Percentiles rank a stretch among this genome's conserved stretches.
phyloP scores from a whole-genome alignment of 192 early-diverging fungal genomes.

The Helicostylum pulchrum region DNA sequence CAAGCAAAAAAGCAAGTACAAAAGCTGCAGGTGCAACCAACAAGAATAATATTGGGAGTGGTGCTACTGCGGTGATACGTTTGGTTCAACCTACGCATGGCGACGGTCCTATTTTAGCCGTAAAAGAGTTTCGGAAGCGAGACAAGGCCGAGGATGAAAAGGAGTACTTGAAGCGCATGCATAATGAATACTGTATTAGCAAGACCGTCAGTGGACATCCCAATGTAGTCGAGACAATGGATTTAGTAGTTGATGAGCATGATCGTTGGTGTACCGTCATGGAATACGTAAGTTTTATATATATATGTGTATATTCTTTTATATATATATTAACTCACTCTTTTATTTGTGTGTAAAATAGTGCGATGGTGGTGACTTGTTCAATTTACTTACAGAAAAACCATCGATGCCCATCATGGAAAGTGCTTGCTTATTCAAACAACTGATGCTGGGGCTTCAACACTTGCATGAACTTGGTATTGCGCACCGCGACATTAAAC shows the following conservation, averaged over 20 bases:
- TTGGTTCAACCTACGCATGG: slow-evolving; percentile 73
- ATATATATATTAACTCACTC: background rate
- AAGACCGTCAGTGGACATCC: slow-evolving; percentile 87
- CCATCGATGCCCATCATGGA: slow-evolving; percentile 76
- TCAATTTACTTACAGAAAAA: slow-evolving; percentile 70
- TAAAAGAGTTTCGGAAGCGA: slow-evolving; percentile 88
- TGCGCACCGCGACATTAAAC: slow-evolving; percentile 85
- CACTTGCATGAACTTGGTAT: slow-evolving; percentile 94
- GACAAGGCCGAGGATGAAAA: slow-evolving; percentile 86
- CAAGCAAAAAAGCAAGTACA: background rate
- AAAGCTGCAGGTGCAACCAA: slow-evolving; percentile 12
- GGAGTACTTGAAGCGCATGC: slow-evolving; percentile 94
- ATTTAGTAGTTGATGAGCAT: slow-evolving; percentile 92
- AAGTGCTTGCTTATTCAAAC: slow-evolving; percentile 90
- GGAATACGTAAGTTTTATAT: slow-evolving; percentile 48
- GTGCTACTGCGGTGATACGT: slow-evolving; percentile 87
- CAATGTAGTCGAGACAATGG: slow-evolving; percentile 91
- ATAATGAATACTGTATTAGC: slow-evolving; percentile 94
- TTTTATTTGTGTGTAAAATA: slow-evolving; percentile 40
- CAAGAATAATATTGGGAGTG: slow-evolving; percentile 67
- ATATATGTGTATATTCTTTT: background rate
- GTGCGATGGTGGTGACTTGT: slow-evolving; percentile 92
- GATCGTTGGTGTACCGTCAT: slow-evolving; percentile 81
- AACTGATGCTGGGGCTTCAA: slow-evolving; percentile 83
- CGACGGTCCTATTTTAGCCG: slow-evolving; percentile 71